Conservation (phyloP, 2,329 filamentous ascomycete species). For the Parascedosporium putredinis region DNA sequence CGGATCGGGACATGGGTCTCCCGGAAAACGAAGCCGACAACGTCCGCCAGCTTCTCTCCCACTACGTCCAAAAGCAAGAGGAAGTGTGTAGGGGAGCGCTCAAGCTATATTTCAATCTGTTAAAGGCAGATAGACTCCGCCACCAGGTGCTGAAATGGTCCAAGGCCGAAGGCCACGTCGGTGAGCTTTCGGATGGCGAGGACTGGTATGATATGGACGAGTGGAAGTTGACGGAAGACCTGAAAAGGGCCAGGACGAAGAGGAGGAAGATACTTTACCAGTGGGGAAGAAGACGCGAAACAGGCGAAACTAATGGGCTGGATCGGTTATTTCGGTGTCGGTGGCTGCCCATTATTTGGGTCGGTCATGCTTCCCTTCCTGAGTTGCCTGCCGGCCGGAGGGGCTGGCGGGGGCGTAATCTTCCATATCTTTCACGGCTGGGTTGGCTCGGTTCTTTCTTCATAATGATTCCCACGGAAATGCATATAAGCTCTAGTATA, state of each 20-base stretch:
- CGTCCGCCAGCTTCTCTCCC: slow-evolving; percentile 59
- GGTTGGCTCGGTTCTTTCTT: neutral
- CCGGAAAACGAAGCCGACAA: slow-evolving; percentile 69
- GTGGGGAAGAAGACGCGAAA: slow-evolving; percentile 52
- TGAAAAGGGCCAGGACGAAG: slow-evolving; percentile 77
- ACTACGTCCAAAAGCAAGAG: slow-evolving; percentile 79
- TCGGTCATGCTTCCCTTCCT: neutral
- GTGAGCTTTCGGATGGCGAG: slow-evolving; percentile 78
- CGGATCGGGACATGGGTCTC: slow-evolving; percentile 62
- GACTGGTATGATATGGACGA: slow-evolving; percentile 82
- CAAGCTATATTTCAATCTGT: slow-evolving; percentile 58
- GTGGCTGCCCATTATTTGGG: neutral
- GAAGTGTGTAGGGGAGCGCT: slow-evolving; percentile 65
- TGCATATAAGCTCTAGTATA: neutral
- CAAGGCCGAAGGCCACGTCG: slow-evolving; percentile 66
- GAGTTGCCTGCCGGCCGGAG: too few species aligned
- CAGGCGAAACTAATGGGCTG: slow-evolving; percentile 29
- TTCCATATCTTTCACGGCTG: neutral
- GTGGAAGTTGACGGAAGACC: slow-evolving; percentile 62
- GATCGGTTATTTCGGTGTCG: neutral
- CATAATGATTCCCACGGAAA: neutral
- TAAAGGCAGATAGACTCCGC: slow-evolving; percentile 62
- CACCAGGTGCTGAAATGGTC: slow-evolving; percentile 64
- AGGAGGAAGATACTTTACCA: slow-evolving; percentile 61
- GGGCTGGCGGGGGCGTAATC: neutral